phyloP scores from a whole-genome alignment of 768 basidiomycete genomes.

The Suillus variegatus region DNA sequence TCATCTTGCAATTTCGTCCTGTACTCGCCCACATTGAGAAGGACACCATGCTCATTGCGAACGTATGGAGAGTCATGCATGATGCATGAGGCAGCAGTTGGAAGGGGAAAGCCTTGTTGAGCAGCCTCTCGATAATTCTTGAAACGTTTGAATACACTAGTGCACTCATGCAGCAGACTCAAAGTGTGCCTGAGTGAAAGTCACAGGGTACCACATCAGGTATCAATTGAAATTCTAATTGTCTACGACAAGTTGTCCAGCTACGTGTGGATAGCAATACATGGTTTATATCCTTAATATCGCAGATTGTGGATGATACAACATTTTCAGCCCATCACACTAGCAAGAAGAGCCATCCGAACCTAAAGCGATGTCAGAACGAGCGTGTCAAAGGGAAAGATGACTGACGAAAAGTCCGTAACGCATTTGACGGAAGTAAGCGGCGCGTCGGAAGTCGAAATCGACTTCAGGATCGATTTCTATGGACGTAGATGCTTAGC shows the following conservation, averaged over 20 bases:
- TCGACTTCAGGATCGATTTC: slow-evolving; percentile 99
- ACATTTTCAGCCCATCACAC: slow-evolving; percentile 47
- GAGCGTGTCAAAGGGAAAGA: not conserved
- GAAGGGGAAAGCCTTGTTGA: no score
- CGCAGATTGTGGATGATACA: not conserved
- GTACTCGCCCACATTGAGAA: not conserved
- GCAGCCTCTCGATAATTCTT: no score
- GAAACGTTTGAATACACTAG: no score
- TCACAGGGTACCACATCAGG: no score
- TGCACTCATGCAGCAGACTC: no score
- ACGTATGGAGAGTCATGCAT: not conserved
- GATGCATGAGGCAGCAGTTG: no score
- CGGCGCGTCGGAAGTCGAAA: slow-evolving; percentile 90
- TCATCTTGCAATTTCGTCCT: not conserved
- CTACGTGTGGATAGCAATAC: not conserved
- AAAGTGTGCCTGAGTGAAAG: no score
- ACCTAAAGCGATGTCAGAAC: slow-evolving; percentile 35
- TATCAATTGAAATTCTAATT: no score
- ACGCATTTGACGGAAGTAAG: slow-evolving; percentile 98
- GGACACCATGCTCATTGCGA: not conserved
- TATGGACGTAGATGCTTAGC: slow-evolving; percentile 32
- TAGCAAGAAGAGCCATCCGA: slow-evolving; percentile 79
- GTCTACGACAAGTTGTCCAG: not conserved
- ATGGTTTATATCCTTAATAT: not conserved
- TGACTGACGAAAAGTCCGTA: slow-evolving; percentile 94